Evolutionary conservation across 2,329 filamentous ascomycete species (phyloP), one percentile per base, ranked within the genome.

Genomic region (Ophiocordyceps camponoti-rufipedis): DNA sequence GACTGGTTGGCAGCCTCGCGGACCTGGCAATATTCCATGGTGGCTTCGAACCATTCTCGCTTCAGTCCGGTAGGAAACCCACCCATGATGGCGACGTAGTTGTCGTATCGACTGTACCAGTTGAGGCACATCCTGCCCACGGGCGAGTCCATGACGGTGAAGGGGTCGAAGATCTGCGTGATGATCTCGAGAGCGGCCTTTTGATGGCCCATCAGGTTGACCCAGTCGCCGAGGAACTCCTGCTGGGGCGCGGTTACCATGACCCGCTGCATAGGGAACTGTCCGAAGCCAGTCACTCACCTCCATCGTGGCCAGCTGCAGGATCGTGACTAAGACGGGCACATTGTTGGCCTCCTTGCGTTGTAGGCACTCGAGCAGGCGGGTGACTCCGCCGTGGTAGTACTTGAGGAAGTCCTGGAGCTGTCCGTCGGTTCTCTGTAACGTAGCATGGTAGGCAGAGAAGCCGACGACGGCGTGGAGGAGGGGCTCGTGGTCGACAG

Each of bases 211-310:
- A 91, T 81, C 14, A 96, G 69, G 55, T 93, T 95, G 45, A 93
- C 78, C 87, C 87, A 96, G 58, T 98, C 91, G 12, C 91, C 91
- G 42, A 96, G 71, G 55, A 87, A 93, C 63, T 96, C 91, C 86
- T 94, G 45, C 10, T 41, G 18, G 14, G 9, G 16, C 23, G 23
- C 23, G 23, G 23, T 23, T 23, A 23, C 23, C 23, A 23, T n/a
- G n/a, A n/a, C 23, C 23, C 23, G 23, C 23, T 23, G 23, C 23
- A 23, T 23, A 23, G 35, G 19, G 23, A 6, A n/a, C 12, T 5
- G 5, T 29, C n/a, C 28, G 29, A 42, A 16, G 4, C 18, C 9
- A 18, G 18, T 2, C 11, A 51, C 67, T 56, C 69, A 93, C 87
- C 75, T 98, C 91, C 46, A 95, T 91, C 3, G 85, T 93, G 46